Evolutionary conservation across 208 protist species (phyloP), one percentile per base, ranked within the genome.

Genomic region (Trypanosoma vivax): DNA sequence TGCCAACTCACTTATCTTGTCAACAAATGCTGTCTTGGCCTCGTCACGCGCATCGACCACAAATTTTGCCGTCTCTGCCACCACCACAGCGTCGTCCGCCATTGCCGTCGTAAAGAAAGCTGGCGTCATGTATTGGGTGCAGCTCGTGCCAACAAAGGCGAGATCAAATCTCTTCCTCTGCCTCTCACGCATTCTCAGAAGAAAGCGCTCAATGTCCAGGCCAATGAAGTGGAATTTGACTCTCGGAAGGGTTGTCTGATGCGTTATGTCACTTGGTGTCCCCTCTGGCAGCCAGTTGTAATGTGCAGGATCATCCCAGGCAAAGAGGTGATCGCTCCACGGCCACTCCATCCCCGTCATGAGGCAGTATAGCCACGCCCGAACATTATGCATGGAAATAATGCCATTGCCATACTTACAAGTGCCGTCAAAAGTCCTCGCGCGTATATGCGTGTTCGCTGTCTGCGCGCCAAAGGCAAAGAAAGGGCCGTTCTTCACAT

Each of bases 61-160:
- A 66, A 95, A 95, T 68, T 95, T 95, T 11, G 79, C 83, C n/a
- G 89, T 95, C 53, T 95, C 85, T 5, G 77, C 77, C 24, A 92
- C 71, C 37, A 93, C 83, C 0, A 89, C 66, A 0, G 70, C 82
- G 24, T 79, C 45, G 23, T 37, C 51, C 1, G 9, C 57, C 82
- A 95, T 85, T 21, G 63, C 55, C 0, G 40, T 43, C 1, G 34
- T 13, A 27, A 89, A 79, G 21, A 90, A 64, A 9, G 64, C 46
- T 3, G 53, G 39, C 0, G 74, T 80, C 61, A 95, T 65, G 34
- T 76, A 65, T 16, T 90, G 83, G 2, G 80, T 91, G 58, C 78
- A 89, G 16, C 77, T 77, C 27, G 76, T 78, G 18, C 80, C 83
- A 25, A 93, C 66, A 65, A 92, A 95, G 13, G 82, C 85, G 1